Base-by-base conservation (phyloP, 1,284 basidiomycete species). In the Farysia itapuensis region DNA sequence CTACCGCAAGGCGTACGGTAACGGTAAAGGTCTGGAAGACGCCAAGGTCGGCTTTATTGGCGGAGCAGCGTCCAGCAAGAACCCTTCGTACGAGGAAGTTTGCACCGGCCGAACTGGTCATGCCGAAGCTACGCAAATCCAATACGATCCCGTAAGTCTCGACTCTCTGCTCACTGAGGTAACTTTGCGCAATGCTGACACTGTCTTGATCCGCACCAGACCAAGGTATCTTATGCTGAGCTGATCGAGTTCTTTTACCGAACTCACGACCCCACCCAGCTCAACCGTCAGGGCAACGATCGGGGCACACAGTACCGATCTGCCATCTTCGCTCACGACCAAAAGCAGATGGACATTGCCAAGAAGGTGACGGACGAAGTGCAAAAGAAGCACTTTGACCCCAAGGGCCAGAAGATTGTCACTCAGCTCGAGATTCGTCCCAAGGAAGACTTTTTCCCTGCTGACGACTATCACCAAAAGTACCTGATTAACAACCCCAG, bases 201-300 rank as follows among this genome's bases (percentile, higher is more conserved):
- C n/a, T n/a, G n/a, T n/a, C n/a, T n/a, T n/a, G n/a, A n/a, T n/a
- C n/a, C n/a, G n/a, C n/a, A n/a, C 18, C 46, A 64, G 64, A 30
- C 78, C 24, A 79, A 86, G 28, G 85, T 94, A 14, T 81, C 81
- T 19, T 95, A 93, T 64, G 88, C 80, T 16, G 86, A 92, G 74
- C 83, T 95, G 35, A 87, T 92, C 34, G 86, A 77, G 50, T 72
- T 71, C 47, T 68, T 67, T 53, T 73, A 77, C 53, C 84, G 93
- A 35, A 93, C 89, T 0, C 94, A 98, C 75, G 92, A 97, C 70
- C 90, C 94, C 2, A 95, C 91, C 19, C 89, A 74, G 44, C 43
- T 71, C 33, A 72, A 77, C 46, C 54, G 58, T 28, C 78, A 79
- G 58, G 78, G 78, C 21, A 67, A 67, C 24, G 78, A 79, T 49